phyloP scores from a whole-genome alignment of 2,329 filamentous ascomycete species.

The Ascochyta rabiei region DNA sequence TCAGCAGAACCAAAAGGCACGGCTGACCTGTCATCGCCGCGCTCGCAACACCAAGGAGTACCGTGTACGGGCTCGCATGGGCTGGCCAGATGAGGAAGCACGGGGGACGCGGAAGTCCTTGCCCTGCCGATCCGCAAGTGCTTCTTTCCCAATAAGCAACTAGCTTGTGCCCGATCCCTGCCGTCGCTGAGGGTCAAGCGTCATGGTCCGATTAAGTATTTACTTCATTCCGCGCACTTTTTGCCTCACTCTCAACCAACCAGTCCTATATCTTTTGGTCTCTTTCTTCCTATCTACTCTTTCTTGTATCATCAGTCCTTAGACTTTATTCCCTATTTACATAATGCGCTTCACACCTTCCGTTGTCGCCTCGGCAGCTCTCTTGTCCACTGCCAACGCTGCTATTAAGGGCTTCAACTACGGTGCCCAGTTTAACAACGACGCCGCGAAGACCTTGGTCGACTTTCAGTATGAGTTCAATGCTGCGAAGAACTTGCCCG shows the following conservation, averaged over 20 bases:
- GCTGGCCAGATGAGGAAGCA: slow-evolving; percentile 11
- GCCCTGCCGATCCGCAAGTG: slow-evolving; percentile 20
- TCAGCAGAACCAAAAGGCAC: neutral
- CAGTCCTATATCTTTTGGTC: neutral
- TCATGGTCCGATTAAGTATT: slow-evolving; percentile 28
- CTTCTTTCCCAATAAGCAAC: slow-evolving; percentile 18
- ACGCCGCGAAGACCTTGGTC: slow-evolving; percentile 63
- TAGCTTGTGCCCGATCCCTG: slow-evolving; percentile 25
- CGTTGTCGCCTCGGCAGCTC: slow-evolving; percentile 45
- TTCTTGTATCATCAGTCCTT: neutral
- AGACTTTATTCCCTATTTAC: slow-evolving; percentile 8
- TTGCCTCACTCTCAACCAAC: slow-evolving; percentile 1
- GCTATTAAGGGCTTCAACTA: slow-evolving; percentile 72
- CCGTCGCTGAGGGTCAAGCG: slow-evolving; percentile 23
- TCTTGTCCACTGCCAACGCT: slow-evolving; percentile 49
- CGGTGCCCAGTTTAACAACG: slow-evolving; percentile 66
- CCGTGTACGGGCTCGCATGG: slow-evolving; percentile 9
- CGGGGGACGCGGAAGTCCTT: slow-evolving; percentile 16
- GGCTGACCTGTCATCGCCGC: neutral
- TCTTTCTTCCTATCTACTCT: neutral
- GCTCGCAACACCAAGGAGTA: neutral
- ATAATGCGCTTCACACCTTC: slow-evolving; percentile 45
- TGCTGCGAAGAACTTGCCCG: slow-evolving; percentile 66
- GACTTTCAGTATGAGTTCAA: slow-evolving; percentile 76
- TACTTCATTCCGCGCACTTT: slow-evolving; percentile 11